Evolutionary conservation across 345 rosid species (phyloP).

Genomic region (Murraya koenigii): DNA sequence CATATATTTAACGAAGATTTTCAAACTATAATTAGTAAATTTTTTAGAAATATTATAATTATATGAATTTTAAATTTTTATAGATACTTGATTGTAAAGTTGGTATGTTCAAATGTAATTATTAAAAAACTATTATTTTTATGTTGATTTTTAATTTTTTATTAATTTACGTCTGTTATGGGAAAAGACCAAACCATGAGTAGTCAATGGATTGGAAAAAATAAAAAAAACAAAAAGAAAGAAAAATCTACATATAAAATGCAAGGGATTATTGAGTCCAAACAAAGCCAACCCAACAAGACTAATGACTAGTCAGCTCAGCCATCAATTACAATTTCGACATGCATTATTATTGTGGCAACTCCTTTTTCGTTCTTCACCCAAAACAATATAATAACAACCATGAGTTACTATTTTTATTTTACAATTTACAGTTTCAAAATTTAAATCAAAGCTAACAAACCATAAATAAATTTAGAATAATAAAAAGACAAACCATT

Average conservation of each 20-base stretch:
- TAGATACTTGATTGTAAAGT: too few relatives aligned
- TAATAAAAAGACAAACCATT: constrained; percentile 33
- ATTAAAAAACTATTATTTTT: too few relatives aligned
- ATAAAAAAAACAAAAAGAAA: not conserved
- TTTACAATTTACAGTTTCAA: not conserved
- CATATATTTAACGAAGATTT: too few relatives aligned
- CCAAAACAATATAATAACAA: too few relatives aligned
- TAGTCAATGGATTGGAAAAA: not conserved
- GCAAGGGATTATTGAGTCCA: constrained; percentile 27
- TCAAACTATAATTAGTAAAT: too few relatives aligned
- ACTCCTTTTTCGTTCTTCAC: too few relatives aligned
- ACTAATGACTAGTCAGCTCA: not conserved
- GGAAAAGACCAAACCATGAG: constrained; percentile 12
- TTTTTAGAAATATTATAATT: too few relatives aligned
- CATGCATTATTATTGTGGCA: not conserved
- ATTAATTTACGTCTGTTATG: not conserved
- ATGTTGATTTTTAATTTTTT: too few relatives aligned
- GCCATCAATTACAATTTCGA: not conserved
- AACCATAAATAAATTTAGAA: not conserved
- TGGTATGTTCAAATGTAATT: too few relatives aligned
- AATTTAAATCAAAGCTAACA: not conserved
- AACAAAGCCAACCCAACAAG: constrained; percentile 16
- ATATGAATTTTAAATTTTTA: too few relatives aligned
- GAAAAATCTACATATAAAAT: constrained; percentile 12
- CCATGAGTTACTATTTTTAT: too few relatives aligned